These are phyloP conservation scores for Euptelea pleiosperma DNA, from an alignment of 164 flowering plant genomes.

Conservation along the genomic window DNA sequence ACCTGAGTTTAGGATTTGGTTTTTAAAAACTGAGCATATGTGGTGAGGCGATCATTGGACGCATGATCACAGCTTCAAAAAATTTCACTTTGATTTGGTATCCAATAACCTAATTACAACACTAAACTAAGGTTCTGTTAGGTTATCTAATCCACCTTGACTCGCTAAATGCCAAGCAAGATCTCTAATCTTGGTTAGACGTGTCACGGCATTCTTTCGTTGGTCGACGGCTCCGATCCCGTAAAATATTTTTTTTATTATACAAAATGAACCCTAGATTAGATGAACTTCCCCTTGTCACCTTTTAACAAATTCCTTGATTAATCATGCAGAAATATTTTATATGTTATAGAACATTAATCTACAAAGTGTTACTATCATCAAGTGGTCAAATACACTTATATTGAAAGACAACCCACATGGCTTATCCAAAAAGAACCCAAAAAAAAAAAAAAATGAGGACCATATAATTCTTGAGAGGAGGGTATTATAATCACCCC, in stretches of 20 bases:
- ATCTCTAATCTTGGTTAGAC: not conserved
- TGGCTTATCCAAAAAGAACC: too few relatives aligned
- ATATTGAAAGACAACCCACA: too few relatives aligned
- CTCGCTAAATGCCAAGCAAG: too few relatives aligned
- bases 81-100: too few relatives aligned
- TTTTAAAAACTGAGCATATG: too few relatives aligned
- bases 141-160: constrained; percentile 12
- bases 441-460: too few relatives aligned
- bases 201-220: not conserved
- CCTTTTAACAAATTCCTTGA: constrained; percentile 3
- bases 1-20: too few relatives aligned
- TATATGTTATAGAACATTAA: not conserved
- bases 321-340: constrained; percentile 9
- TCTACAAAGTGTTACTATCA: constrained; percentile 21
- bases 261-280: constrained; percentile 19
- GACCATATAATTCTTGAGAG: constrained; percentile 14
- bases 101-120: too few relatives aligned
- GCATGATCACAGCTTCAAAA: too few relatives aligned
- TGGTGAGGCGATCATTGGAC: too few relatives aligned
- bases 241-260: constrained; percentile 14
- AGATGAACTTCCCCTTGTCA: constrained; percentile 31
- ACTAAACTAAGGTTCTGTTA: constrained; percentile 4
- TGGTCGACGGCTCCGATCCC: constrained; percentile 26
- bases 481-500: too few relatives aligned
- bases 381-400: constrained; percentile 5